A percentile compares a stretch with the other conserved stretches of the same genome.
phyloP scores from a whole-genome alignment of 768 basidiomycete species.

The Pleurotus giganteus region DNA sequence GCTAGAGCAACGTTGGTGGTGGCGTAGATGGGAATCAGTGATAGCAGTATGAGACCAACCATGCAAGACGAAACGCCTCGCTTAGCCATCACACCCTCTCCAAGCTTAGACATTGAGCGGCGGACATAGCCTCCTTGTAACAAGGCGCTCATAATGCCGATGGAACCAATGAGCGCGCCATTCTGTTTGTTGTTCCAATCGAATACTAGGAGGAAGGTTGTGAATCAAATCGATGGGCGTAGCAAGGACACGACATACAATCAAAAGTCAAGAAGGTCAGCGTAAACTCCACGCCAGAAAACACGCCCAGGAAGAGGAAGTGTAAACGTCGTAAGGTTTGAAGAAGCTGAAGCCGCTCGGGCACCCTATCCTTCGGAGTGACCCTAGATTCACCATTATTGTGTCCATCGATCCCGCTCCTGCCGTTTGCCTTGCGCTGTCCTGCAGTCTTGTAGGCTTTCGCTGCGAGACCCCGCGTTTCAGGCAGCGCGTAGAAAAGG shows the following conservation, averaged over 20 bases:
- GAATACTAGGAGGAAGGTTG: conserved; percentile 51
- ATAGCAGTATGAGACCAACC: conserved; percentile 66
- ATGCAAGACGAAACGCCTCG: conserved; percentile 77
- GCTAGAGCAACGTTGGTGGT: conserved; percentile 39
- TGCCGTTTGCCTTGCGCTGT: conserved; percentile 15
- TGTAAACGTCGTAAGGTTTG: conserved; percentile 66
- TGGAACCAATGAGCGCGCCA: conserved; percentile 79
- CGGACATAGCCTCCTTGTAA: conserved; percentile 96
- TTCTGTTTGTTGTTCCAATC: conserved; percentile 91
- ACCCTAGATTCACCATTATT: conserved; percentile 22
- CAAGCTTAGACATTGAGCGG: conserved; percentile 67
- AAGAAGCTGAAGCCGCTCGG: conserved; percentile 57
- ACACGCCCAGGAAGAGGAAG: conserved; percentile 83
- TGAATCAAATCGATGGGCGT: not conserved
- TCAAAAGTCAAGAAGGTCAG: conserved; percentile 94
- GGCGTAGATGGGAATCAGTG: conserved; percentile 62
- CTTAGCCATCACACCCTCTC: conserved; percentile 81
- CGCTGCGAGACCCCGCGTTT: conserved; percentile 64
- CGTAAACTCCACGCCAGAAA: conserved; percentile 96
- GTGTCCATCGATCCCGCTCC: conserved; percentile 17
- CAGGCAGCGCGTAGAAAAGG: conserved; percentile 73
- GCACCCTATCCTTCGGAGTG: conserved; percentile 28
- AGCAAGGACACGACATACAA: conserved; percentile 44
- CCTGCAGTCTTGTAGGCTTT: not conserved
- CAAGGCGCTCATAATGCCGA: conserved; percentile 87